phyloP scores from a whole-genome alignment of 345 rosid genomes.

The Pugionium cornutum region DNA sequence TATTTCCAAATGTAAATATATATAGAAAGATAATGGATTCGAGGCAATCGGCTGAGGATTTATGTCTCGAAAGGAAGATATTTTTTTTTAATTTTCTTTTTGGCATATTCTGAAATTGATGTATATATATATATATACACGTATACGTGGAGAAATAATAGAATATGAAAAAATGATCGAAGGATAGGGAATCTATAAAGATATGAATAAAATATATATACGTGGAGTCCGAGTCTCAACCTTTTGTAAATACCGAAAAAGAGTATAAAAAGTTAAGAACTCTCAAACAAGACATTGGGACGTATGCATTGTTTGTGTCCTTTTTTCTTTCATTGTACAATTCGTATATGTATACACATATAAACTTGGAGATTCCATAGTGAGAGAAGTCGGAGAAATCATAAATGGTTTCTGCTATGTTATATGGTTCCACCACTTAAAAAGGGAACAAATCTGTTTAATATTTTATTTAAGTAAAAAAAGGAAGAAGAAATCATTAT shows the following conservation, averaged over 20 bases:
- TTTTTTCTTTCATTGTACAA: slow-evolving; percentile 19
- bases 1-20: not conserved
- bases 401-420: slow-evolving; percentile 26
- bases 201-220: slow-evolving; percentile 31
- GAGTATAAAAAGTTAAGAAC: slow-evolving; percentile 24
- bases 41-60: slow-evolving; percentile 37
- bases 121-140: slow-evolving; percentile 22
- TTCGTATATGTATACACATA: not conserved
- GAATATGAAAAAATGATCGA: slow-evolving; percentile 5
- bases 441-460: slow-evolving; percentile 6
- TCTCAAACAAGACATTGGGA: slow-evolving; percentile 30
- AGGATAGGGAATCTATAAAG: slow-evolving; percentile 36
- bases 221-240: slow-evolving; percentile 35
- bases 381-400: slow-evolving; percentile 7
- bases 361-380: not conserved
- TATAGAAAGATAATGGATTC: not conserved
- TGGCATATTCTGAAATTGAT: slow-evolving; percentile 34
- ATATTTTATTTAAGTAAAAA: slow-evolving; percentile 18
- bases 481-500: not conserved
- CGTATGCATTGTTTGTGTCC: slow-evolving; percentile 36
- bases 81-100: slow-evolving; percentile 4
- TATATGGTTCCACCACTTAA: slow-evolving; percentile 28
- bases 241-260: slow-evolving; percentile 40
- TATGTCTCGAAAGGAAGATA: slow-evolving; percentile 18
- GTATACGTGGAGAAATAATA: slow-evolving; percentile 10